A percentile compares a stretch with the other conserved stretches of the same genome.
Evolutionary conservation across 2,329 filamentous ascomycete genomes (phyloP).

Genomic region (Fusarium goolgardi): DNA sequence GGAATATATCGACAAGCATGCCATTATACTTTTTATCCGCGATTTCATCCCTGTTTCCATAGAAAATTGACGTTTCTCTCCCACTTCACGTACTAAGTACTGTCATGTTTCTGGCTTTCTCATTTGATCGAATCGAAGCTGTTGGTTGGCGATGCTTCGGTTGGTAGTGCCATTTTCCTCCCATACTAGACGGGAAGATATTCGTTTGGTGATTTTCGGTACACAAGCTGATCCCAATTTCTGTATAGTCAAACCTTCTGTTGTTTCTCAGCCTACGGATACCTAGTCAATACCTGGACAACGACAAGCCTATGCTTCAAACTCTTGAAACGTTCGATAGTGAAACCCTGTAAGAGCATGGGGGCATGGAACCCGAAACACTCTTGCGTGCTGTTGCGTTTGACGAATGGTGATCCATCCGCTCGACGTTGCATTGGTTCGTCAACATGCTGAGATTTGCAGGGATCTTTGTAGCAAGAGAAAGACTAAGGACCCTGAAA

Average conservation of each 20-base stretch:
- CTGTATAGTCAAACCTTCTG: constrained; percentile 1
- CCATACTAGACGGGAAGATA: constrained; percentile 4
- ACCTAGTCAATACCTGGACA: constrained; percentile 29
- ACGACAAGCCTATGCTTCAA: constrained; percentile 25
- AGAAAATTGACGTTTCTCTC: constrained; percentile 5
- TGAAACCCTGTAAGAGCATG: constrained; percentile 36
- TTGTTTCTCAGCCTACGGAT: constrained; percentile 28
- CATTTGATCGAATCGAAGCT: neutral
- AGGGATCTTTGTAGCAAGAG: constrained; percentile 10
- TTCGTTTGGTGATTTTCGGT: constrained; percentile 3
- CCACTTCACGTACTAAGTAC: constrained; percentile 14
- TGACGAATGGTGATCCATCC: constrained; percentile 37
- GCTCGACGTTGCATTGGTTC: constrained; percentile 14
- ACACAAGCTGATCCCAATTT: constrained; percentile 5
- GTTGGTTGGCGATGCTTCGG: neutral
- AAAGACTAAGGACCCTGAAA: constrained; percentile 25
- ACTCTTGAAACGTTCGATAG: constrained; percentile 40
- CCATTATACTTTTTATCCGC: neutral
- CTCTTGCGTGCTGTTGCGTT: constrained; percentile 29
- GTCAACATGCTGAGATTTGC: constrained; percentile 14
- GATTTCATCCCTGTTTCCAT: neutral
- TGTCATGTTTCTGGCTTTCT: neutral
- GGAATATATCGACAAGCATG: constrained; percentile 20
- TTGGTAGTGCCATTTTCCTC: neutral
- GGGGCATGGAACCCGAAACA: constrained; percentile 33